phyloP scores from a whole-genome alignment of 257 asterid genomes.

The Schizonepeta tenuifolia region DNA sequence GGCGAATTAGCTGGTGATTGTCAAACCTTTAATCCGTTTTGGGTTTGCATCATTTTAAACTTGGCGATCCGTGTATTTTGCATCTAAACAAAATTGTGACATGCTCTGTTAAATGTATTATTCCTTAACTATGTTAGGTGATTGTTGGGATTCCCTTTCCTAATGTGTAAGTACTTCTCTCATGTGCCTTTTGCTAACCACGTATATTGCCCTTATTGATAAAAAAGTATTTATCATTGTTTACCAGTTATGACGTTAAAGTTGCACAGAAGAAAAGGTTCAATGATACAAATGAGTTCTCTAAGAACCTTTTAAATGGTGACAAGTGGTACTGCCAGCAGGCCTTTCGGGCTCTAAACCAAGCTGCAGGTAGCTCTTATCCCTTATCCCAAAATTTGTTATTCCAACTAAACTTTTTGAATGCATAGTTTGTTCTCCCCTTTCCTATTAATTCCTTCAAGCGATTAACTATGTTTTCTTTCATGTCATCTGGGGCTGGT shows the following conservation, averaged over 20 bases:
- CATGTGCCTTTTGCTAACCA: slow-evolving; percentile 24
- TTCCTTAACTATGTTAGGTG: slow-evolving; percentile 73
- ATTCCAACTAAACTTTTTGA: slow-evolving; percentile 1
- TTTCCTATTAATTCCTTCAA: not conserved
- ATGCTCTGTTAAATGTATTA: slow-evolving; percentile 34
- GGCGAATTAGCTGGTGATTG: slow-evolving; percentile 14
- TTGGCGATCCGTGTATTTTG: slow-evolving; percentile 11
- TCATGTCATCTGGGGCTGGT: not conserved
- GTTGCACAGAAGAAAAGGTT: slow-evolving; percentile 90
- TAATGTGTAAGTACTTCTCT: slow-evolving; percentile 63
- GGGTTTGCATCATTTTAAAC: slow-evolving; percentile 12
- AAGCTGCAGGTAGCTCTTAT: slow-evolving; percentile 75
- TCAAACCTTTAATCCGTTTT: not conserved
- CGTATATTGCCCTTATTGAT: slow-evolving; percentile 25
- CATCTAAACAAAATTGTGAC: slow-evolving; percentile 15
- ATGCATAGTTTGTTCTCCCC: not conserved
- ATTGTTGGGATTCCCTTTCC: slow-evolving; percentile 98
- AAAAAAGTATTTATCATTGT: slow-evolving; percentile 30
- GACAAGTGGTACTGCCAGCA: slow-evolving; percentile 96
- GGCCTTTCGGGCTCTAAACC: slow-evolving; percentile 98
- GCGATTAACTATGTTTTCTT: not conserved
- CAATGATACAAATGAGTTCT: slow-evolving; percentile 66
- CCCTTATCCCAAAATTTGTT: not conserved
- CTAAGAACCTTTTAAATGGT: slow-evolving; percentile 86
- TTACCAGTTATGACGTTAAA: slow-evolving; percentile 71